Conservation (phyloP, 208 protist genomes). For the Acanthamoeba royreba region DNA sequence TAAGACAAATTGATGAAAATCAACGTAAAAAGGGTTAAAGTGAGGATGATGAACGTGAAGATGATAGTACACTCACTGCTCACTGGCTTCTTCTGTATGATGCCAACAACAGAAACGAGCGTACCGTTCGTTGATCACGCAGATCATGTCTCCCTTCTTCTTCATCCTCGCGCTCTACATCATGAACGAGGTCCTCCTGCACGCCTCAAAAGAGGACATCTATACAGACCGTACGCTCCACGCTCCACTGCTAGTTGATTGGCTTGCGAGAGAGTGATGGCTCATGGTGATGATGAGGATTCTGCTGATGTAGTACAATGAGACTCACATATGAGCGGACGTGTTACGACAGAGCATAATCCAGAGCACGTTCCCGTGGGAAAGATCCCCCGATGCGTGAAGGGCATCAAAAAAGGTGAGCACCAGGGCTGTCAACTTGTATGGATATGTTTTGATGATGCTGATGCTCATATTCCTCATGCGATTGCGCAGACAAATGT, state of each 20-base stretch:
- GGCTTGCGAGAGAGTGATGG: too few species aligned
- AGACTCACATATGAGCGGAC: too few species aligned
- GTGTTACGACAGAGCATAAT: too few species aligned
- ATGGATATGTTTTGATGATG: too few species aligned
- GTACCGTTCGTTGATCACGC: background rate
- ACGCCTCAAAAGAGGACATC: background rate
- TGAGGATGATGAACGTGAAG: background rate
- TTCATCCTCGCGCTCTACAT: constrained; percentile 7
- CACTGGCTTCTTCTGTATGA: too few species aligned
- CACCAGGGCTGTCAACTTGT: too few species aligned
- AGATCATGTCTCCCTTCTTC: constrained; percentile 18
- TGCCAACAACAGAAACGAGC: constrained; percentile 14
- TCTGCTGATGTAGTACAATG: too few species aligned
- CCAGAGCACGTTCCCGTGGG: too few species aligned
- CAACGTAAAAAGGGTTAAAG: background rate
- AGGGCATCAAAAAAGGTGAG: background rate
- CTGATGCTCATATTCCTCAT: too few species aligned
- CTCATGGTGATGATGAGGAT: too few species aligned
- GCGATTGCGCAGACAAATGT: constrained; percentile 7
- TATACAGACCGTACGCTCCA: background rate
- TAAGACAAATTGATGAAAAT: background rate
- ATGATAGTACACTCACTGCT: too few species aligned
- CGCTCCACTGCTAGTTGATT: too few species aligned
- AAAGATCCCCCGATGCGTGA: background rate
- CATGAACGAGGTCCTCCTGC: background rate